These are phyloP conservation scores for Aspergillus sp. DNA, from an alignment of 2,329 filamentous ascomycete species.

Conservation along the genomic window DNA sequence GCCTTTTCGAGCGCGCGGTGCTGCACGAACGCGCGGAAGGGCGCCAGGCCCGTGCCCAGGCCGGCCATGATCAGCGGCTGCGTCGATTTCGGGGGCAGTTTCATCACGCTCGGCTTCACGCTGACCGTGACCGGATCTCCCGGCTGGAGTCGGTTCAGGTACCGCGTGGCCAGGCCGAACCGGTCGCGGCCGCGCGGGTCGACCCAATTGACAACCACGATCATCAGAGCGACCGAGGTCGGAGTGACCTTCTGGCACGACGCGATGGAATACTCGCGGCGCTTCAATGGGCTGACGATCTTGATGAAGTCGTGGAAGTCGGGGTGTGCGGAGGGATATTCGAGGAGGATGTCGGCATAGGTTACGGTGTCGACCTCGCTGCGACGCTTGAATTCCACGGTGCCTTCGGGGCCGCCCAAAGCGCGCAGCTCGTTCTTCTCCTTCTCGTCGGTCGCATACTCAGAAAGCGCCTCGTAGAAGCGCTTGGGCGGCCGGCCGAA, in stretches of 20 bases:
- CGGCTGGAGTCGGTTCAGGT: constrained; percentile 65
- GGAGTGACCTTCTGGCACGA: constrained; percentile 93
- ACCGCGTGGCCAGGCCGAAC: constrained; percentile 86
- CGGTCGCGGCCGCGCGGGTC: constrained; percentile 79
- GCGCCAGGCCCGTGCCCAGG: constrained; percentile 92
- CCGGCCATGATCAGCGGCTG: constrained; percentile 98
- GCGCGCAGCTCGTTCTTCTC: constrained; percentile 73
- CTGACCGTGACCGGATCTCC: constrained; percentile 79
- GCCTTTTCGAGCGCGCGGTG: constrained; percentile 96
- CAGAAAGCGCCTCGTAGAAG: constrained; percentile 88
- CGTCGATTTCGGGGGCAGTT: constrained; percentile 77
- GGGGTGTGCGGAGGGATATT: constrained; percentile 83
- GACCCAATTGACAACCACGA: constrained; percentile 94
- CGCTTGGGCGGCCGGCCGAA: constrained; percentile 94
- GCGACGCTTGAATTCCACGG: constrained; percentile 83
- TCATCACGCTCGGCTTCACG: constrained; percentile 98
- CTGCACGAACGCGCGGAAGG: constrained; percentile 98
- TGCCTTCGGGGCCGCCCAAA: constrained; percentile 68
- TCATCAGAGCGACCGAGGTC: constrained; percentile 82
- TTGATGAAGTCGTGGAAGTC: constrained; percentile 78
- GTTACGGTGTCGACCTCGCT: constrained; percentile 85
- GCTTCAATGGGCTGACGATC: constrained; percentile 86
- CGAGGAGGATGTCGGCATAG: constrained; percentile 79
- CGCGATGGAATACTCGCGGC: constrained; percentile 97
- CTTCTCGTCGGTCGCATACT: constrained; percentile 70